Evolutionary conservation across 768 basidiomycete species (phyloP), one percentile per base, ranked within the genome.

Genomic region (Tylopilus vinaceipallidus): DNA sequence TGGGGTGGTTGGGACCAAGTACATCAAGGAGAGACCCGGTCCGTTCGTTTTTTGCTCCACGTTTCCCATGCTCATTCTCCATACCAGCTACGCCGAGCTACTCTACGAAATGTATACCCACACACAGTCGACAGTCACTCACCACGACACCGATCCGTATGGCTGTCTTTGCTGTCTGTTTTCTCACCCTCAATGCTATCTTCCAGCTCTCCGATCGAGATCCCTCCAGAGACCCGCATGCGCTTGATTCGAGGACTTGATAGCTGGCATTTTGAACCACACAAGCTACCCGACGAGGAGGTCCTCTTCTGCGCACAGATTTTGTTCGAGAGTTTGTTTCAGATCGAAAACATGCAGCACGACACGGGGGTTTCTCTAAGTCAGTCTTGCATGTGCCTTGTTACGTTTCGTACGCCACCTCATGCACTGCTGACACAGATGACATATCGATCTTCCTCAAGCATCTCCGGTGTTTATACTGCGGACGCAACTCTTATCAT

Each of bases 401-500:
- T 59, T 61, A 51, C 41, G 49, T 50, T 58, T 52, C 55, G 50
- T 52, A 40, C 52, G 47, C 53, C 46, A 53, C 43, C 51, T 60
- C 53, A 54, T 53, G 57, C 29, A 34, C 44, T 34, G 37, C 43
- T 56, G 47, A 55, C 41, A 43, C 67, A 92, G 93, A 76, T 56
- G 82, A 86, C 70, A 77, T 98, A 55, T 78, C 82, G 17, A 70
- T 81, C 10, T 87, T 98, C 60, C 77, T 99, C 34, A 81, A 83
- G 57, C 91, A 95, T 56, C 79, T 98, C n/a, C 83, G 87, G n/a
- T 81, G 82, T 24, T 85, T 95, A 43, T 99, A 99, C 67, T 88
- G 94, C 53, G 78, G 81, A 44, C 83, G 86, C 50, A 98, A 98
- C 71, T 86, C 88, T 23, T 99, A 99, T 68, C 97, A 99, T 76